phyloP scores from a whole-genome alignment of 2,329 filamentous ascomycete species.

The Penicillium sp. region DNA sequence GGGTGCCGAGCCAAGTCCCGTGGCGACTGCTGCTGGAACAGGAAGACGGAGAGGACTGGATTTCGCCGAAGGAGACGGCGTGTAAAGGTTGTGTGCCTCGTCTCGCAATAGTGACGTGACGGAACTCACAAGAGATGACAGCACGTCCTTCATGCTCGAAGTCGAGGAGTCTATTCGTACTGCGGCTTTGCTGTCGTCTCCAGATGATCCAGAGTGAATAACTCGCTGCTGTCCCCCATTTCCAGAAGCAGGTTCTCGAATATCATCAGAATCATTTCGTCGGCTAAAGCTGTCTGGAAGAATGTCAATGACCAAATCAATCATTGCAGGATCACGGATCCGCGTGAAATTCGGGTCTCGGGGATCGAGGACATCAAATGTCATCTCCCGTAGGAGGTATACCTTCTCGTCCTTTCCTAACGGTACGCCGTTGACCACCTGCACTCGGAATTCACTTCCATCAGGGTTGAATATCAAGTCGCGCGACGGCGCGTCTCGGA shows the following conservation, averaged over 20 bases:
- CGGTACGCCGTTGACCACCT: conserved; percentile 77
- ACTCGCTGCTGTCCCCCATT: conserved; percentile 26
- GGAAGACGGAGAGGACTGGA: conserved; percentile 42
- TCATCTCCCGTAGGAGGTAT: conserved; percentile 75
- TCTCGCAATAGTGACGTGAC: conserved; percentile 58
- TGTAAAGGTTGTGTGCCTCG: conserved; percentile 34
- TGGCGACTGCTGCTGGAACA: conserved; percentile 55
- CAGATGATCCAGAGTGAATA: conserved; percentile 27
- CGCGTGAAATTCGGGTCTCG: conserved; percentile 84
- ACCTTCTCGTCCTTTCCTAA: conserved; percentile 88
- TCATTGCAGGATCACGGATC: conserved; percentile 71
- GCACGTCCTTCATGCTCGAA: conserved; percentile 44
- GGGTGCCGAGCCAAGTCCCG: conserved; percentile 65
- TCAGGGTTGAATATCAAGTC: conserved; percentile 21
- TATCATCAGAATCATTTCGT: conserved; percentile 39
- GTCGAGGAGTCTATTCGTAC: conserved; percentile 33
- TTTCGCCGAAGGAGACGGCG: conserved; percentile 37
- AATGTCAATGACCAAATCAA: conserved; percentile 74
- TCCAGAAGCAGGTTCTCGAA: conserved; percentile 30
- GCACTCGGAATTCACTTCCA: conserved; percentile 60
- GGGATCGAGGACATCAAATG: conserved; percentile 67
- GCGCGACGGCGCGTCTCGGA: conserved; percentile 49
- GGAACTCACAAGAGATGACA: conserved; percentile 55
- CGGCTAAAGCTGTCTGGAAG: conserved; percentile 40
- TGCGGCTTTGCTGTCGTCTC: conserved; percentile 31